A percentile compares a stretch with the other conserved stretches of the same genome.
phyloP scores from a whole-genome alignment of 129 eudicot species.

The Flaveria trinervia region DNA sequence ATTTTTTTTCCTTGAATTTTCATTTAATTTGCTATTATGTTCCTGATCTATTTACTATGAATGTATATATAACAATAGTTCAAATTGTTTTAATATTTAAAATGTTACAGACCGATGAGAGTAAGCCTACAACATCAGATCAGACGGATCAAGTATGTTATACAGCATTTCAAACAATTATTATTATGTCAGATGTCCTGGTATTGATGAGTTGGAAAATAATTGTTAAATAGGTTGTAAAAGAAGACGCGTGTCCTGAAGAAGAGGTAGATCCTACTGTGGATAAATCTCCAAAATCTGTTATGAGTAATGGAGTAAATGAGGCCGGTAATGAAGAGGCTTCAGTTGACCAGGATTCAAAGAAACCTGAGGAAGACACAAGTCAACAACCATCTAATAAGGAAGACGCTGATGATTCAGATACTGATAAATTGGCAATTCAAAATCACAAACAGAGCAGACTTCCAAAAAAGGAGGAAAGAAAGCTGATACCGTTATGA shows the following conservation, averaged over 20 bases:
- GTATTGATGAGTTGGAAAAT: not conserved
- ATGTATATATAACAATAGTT: not conserved
- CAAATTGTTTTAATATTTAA: not conserved
- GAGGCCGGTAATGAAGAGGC: conserved; percentile 42
- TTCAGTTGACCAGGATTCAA: conserved; percentile 42
- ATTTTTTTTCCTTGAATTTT: not conserved
- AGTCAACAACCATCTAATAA: conserved; percentile 34
- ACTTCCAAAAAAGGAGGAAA: conserved; percentile 37
- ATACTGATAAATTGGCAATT: conserved; percentile 34
- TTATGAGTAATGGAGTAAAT: conserved; percentile 52
- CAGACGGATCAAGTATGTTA: conserved; percentile 43
- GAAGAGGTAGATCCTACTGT: conserved; percentile 38
- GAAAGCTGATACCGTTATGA: conserved; percentile 31
- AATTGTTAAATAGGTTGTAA: conserved; percentile 45
- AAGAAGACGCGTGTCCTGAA: conserved; percentile 44
- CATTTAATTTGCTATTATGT: not conserved
- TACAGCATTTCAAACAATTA: not conserved
- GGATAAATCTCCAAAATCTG: conserved; percentile 52
- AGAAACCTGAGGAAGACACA: conserved; percentile 26
- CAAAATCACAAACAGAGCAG: conserved; percentile 45
- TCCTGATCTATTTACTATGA: not conserved
- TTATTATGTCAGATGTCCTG: not conserved
- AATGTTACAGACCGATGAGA: conserved; percentile 48
- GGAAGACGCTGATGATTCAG: conserved; percentile 45
- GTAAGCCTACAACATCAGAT: conserved; percentile 40